Conservation (phyloP, 331 rosid genomes). For the Spiraea crenata region DNA sequence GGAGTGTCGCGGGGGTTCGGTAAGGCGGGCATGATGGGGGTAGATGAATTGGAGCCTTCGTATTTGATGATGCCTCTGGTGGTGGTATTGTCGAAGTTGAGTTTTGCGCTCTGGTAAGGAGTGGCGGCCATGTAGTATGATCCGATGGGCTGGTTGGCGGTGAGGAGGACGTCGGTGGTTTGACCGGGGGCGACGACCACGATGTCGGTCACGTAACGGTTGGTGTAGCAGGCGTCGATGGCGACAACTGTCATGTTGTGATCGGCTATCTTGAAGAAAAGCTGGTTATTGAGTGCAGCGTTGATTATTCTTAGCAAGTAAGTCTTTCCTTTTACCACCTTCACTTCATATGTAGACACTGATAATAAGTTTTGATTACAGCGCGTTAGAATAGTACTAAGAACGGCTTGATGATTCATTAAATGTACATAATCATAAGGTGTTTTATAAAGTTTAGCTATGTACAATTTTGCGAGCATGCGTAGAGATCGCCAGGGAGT, state of each 20-base stretch:
- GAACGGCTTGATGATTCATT: no score
- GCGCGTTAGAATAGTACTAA: no score
- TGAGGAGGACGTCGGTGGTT: slow-evolving; percentile 45
- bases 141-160: slow-evolving; percentile 32
- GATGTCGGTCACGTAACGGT: slow-evolving; percentile 32
- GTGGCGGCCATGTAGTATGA: slow-evolving; percentile 56
- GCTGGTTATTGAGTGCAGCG: slow-evolving; percentile 44
- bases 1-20: no score
- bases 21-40: slow-evolving; percentile 25
- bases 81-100: slow-evolving; percentile 13
- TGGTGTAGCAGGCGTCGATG: slow-evolving; percentile 38
- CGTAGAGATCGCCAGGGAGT: slow-evolving; percentile 36
- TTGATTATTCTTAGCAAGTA: no score
- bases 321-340: slow-evolving; percentile 16
- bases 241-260: slow-evolving; percentile 40
- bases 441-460: background rate
- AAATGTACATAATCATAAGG: background rate
- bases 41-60: slow-evolving; percentile 2
- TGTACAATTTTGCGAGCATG: slow-evolving; percentile 31
- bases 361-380: no score
- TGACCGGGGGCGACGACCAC: slow-evolving; percentile 47
- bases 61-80: slow-evolving; percentile 34
- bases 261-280: slow-evolving; percentile 40
- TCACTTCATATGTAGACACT: slow-evolving; percentile 10
- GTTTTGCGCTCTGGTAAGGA: slow-evolving; percentile 9